Conservation (phyloP, 768 basidiomycete genomes). For the Tulasnella sp. region DNA sequence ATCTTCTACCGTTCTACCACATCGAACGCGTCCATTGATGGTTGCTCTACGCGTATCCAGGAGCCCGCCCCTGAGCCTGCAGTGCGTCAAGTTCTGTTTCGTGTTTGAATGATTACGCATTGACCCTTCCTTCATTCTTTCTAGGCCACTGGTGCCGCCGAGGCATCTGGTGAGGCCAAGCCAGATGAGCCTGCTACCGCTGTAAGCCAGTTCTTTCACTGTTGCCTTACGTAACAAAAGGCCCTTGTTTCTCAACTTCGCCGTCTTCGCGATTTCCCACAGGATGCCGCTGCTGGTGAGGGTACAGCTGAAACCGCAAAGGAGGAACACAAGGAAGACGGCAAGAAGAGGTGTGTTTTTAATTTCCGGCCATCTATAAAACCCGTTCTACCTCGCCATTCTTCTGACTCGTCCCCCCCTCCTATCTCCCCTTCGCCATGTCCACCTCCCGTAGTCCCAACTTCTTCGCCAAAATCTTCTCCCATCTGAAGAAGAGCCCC, state of each 20-base stretch:
- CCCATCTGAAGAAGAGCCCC: conserved; percentile 61
- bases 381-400: background rate
- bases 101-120: background rate
- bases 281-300: conserved; percentile 26
- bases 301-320: conserved; percentile 29
- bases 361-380: conserved; percentile 19
- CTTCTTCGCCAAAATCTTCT: conserved; percentile 64
- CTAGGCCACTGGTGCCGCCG: conserved; percentile 25
- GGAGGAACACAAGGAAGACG: conserved; percentile 31
- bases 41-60: conserved; percentile 22
- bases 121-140: background rate
- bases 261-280: conserved; percentile 22
- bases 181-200: conserved; percentile 25
- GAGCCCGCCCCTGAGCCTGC: conserved; percentile 23
- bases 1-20: background rate
- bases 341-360: conserved; percentile 22
- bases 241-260: background rate
- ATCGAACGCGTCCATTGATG: background rate
- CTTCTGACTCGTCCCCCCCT: conserved; percentile 1
- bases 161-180: conserved; percentile 28
- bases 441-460: conserved; percentile 67
- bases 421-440: conserved; percentile 26
- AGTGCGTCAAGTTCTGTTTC: background rate
- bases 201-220: conserved; percentile 35
- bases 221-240: background rate